Conservation (phyloP, 2,329 filamentous ascomycete species). For the Colletotrichum truncatum region DNA sequence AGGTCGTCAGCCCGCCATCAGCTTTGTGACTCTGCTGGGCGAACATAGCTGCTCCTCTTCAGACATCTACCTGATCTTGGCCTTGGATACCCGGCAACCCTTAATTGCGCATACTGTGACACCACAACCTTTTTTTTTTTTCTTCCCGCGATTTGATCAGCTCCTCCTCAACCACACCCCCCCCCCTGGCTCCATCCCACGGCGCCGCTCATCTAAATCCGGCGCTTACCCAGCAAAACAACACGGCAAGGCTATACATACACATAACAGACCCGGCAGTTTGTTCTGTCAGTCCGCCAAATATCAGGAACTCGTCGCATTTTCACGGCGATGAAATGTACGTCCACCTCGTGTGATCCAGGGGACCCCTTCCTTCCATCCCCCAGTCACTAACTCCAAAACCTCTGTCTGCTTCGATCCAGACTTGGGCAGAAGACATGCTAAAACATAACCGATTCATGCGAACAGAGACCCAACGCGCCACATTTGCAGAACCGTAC, state of each 20-base stretch:
- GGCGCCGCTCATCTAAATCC: constrained; percentile 1
- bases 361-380: constrained; percentile 13
- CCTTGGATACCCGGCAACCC: constrained; percentile 17
- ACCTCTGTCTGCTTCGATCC: constrained; percentile 21
- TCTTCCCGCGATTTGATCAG: constrained; percentile 4
- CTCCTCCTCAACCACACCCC: neutral
- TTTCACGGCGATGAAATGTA: constrained; percentile 6
- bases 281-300: neutral
- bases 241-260: neutral
- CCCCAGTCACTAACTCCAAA: constrained; percentile 14
- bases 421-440: constrained; percentile 27
- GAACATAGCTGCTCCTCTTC: neutral
- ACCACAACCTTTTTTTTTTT: constrained; percentile 11
- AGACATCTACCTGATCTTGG: constrained; percentile 7
- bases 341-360: constrained; percentile 1
- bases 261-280: neutral
- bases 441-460: constrained; percentile 33
- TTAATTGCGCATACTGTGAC: constrained; percentile 7
- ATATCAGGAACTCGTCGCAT: constrained; percentile 1
- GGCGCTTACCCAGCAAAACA: constrained; percentile 8
- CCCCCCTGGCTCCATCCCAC: neutral
- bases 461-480: constrained; percentile 28
- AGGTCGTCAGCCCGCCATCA: constrained; percentile 1
- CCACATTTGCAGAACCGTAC: constrained; percentile 11
- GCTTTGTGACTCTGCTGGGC: neutral